Evolutionary conservation across 306 rosid genomes (phyloP).

Genomic region (Gillenia trifoliata): DNA sequence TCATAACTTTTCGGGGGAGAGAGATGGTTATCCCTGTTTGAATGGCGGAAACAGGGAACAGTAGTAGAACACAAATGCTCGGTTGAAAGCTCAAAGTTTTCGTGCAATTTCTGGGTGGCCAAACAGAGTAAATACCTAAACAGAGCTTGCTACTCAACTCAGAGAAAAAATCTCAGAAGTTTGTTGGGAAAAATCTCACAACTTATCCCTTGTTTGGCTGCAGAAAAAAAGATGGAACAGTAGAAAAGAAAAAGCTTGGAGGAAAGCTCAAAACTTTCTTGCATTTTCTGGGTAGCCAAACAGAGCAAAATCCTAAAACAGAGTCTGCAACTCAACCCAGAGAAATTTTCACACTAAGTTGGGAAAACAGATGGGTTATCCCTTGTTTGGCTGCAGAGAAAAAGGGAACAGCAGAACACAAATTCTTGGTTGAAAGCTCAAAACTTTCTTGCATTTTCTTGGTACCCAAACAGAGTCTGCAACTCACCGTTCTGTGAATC

Average conservation of each 20-base stretch:
- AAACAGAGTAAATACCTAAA: conserved; percentile 1
- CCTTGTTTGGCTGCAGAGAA: conserved; percentile 24
- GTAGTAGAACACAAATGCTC: neutral
- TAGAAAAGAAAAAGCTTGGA: neutral
- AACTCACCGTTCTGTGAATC: conserved; percentile 81
- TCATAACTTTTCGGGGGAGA: neutral
- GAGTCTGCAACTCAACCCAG: neutral
- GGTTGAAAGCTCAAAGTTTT: neutral
- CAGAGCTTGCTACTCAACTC: neutral
- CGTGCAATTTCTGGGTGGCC: neutral
- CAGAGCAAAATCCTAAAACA: conserved; percentile 1
- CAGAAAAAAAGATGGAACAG: neutral
- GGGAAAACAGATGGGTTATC: neutral
- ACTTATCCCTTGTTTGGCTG: conserved; percentile 21
- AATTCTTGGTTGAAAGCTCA: neutral
- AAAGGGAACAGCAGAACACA: neutral
- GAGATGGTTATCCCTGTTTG: conserved; percentile 20
- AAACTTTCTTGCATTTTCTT: conserved; percentile 4
- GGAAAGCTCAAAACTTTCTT: neutral
- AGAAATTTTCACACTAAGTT: neutral
- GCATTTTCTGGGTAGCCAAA: conserved; percentile 7
- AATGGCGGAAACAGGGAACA: neutral
- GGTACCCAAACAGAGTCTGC: conserved; percentile 4
- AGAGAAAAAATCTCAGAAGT: neutral
- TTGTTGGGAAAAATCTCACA: too few species aligned